Base-by-base conservation (phyloP, 176 grass and related monocot genomes). In the Saccharum spontaneum region DNA sequence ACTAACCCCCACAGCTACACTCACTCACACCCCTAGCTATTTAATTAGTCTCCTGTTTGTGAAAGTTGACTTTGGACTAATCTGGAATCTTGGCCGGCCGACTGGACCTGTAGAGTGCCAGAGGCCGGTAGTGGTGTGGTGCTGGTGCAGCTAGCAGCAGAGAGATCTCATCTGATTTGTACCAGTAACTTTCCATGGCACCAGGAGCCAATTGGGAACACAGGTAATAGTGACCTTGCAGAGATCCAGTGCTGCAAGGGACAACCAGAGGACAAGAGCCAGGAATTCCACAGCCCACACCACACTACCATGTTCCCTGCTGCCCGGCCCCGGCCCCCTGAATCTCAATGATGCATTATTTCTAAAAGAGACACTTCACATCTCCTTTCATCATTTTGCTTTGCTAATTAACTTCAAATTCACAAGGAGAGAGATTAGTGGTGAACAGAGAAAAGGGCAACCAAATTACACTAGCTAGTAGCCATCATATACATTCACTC, bases 111-210 rank as follows among this genome's bases (percentile, higher is more conserved):
- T n/a, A 10, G 22, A 24, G 0, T 61, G 12, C 12, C 79, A 78
- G 66, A 49, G 82, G n/a, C 9, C 11, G 77, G 49, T 75, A 75
- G 83, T 85, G 88, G 77, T 43, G 63, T 4, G 68, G 34, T 45
- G 75, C 52, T 55, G 49, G 49, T 54, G 50, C 18, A 22, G 18
- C 54, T 22, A 61, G 57, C 80, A 83, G 75, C 74, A 87, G 75
- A 69, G 60, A 87, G 89, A 90, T 90, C 80, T 87, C 75, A 84
- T 84, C 46, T 79, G 84, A 87, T 67, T 75, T 83, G 48, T 69
- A 18, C 26, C 28, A 40, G 33, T 70, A 75, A 74, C 69, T 87
- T 70, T 86, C 69, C 89, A 70, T 44, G 73, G 80, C 85, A 74
- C 80, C 84, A 83, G 88, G 79, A 83, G 84, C 28, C 88, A 83